Evolutionary conservation across 176 grass and related monocot species (phyloP).

Genomic region (Oryza nivara): DNA sequence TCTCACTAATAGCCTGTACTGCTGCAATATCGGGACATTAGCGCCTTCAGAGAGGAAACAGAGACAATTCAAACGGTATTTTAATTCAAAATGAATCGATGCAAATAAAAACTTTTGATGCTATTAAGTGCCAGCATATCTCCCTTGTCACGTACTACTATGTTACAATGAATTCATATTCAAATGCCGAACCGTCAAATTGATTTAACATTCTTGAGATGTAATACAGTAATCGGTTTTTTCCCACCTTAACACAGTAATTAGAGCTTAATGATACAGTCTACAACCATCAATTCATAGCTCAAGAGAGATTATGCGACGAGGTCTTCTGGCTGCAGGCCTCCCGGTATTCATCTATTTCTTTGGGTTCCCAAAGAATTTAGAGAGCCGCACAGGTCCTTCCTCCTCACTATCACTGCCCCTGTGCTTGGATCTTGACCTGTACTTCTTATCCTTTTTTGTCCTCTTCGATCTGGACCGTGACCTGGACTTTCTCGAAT

Average conservation of each 20-base stretch:
- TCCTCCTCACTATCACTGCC: constrained; percentile 49
- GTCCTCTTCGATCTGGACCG: constrained; percentile 71
- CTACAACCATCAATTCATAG: constrained; percentile 17
- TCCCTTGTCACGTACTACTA: constrained; percentile 23
- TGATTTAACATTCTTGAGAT: constrained; percentile 15
- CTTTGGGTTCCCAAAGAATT: constrained; percentile 79
- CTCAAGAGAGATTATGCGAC: background rate
- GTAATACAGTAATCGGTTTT: background rate
- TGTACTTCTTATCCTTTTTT: constrained; percentile 91
- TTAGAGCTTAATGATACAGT: constrained; percentile 38
- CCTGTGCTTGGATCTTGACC: constrained; percentile 62
- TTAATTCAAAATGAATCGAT: background rate
- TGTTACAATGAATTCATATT: constrained; percentile 18
- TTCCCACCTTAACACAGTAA: background rate
- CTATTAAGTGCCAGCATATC: background rate
- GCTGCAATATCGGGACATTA: background rate
- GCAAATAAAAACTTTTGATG: constrained; percentile 5
- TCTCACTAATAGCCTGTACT: background rate
- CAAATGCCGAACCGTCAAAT: constrained; percentile 12
- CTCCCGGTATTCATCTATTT: constrained; percentile 36
- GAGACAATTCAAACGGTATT: background rate
- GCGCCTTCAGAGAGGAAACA: background rate
- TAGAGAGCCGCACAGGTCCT: constrained; percentile 81
- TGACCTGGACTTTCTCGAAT: constrained; percentile 76
- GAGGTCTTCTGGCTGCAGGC: background rate